Conservation (phyloP, 23 red algal species). For the Agarophyton chilense region DNA sequence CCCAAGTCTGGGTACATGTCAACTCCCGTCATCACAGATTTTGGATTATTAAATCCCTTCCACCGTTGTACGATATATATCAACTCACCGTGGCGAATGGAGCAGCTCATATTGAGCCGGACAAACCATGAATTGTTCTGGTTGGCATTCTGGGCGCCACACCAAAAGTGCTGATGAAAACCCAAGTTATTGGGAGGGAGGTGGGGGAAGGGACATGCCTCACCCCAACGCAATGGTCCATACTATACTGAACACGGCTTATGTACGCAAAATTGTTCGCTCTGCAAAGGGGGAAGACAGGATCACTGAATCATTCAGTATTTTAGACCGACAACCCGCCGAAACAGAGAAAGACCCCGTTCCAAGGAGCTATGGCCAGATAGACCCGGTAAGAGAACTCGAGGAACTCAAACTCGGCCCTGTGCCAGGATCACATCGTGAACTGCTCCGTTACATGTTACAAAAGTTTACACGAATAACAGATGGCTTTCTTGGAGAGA, state of each 20-base stretch:
- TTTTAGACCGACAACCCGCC: too few relatives aligned
- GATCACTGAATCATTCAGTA: too few relatives aligned
- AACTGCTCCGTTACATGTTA: background rate
- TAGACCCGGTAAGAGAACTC: background rate
- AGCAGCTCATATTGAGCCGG: background rate
- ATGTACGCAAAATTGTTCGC: too few relatives aligned
- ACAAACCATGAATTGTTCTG: background rate
- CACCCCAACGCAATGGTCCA: background rate
- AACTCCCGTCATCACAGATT: background rate
- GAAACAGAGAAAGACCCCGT: background rate
- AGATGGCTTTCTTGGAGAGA: constrained; percentile 1
- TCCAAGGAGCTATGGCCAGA: background rate
- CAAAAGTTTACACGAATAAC: background rate
- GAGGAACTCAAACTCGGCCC: background rate
- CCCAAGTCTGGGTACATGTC: background rate
- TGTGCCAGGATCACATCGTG: background rate
- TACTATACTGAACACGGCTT: background rate
- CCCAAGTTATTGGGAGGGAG: background rate
- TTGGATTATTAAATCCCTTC: background rate
- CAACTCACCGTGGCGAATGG: background rate
- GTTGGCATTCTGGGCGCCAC: background rate
- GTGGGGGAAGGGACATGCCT: too few relatives aligned
- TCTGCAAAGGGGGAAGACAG: too few relatives aligned
- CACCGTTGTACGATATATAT: background rate
- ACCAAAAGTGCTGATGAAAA: too few relatives aligned